phyloP scores from a whole-genome alignment of 108 stramenopile species.

The Cylindrotheca closterium region DNA sequence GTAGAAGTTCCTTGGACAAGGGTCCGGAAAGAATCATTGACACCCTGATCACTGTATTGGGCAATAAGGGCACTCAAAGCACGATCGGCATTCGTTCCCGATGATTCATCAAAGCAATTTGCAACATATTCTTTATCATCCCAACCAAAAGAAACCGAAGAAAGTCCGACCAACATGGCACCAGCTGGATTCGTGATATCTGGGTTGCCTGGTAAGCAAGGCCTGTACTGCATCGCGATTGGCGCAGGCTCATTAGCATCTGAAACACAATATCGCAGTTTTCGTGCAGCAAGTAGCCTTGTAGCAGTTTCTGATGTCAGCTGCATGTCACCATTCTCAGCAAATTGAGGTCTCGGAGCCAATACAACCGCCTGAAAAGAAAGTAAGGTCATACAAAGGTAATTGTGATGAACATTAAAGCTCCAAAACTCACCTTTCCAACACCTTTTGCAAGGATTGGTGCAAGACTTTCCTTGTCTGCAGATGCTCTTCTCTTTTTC shows the following conservation, averaged over 20 bases:
- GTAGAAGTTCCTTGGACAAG: slow-evolving; percentile 60
- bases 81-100: slow-evolving; percentile 18
- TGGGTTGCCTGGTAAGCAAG: slow-evolving; percentile 27
- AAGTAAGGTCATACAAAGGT: neutral
- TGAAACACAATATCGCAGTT: slow-evolving; percentile 24
- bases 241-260: slow-evolving; percentile 23
- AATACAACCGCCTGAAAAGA: slow-evolving; percentile 40
- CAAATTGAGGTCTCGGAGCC: slow-evolving; percentile 46
- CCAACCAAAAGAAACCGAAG: slow-evolving; percentile 67
- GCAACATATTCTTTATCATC: slow-evolving; percentile 43
- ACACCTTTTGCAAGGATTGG: slow-evolving; percentile 36
- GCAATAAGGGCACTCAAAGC: slow-evolving; percentile 25
- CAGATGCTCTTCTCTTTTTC: slow-evolving; percentile 22
- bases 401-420: neutral
- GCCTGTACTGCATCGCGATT: slow-evolving; percentile 20
- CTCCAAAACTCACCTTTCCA: neutral
- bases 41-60: slow-evolving; percentile 50
- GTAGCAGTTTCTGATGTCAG: slow-evolving; percentile 28
- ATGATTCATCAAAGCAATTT: slow-evolving; percentile 29
- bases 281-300: slow-evolving; percentile 31
- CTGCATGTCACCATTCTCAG: slow-evolving; percentile 40
- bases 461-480: slow-evolving; percentile 30
- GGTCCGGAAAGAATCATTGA: slow-evolving; percentile 62
- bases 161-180: slow-evolving; percentile 74
- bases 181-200: slow-evolving; percentile 20